Conservation (phyloP, 495 filamentous ascomycete species). For the Aspergillus ellipticus region DNA sequence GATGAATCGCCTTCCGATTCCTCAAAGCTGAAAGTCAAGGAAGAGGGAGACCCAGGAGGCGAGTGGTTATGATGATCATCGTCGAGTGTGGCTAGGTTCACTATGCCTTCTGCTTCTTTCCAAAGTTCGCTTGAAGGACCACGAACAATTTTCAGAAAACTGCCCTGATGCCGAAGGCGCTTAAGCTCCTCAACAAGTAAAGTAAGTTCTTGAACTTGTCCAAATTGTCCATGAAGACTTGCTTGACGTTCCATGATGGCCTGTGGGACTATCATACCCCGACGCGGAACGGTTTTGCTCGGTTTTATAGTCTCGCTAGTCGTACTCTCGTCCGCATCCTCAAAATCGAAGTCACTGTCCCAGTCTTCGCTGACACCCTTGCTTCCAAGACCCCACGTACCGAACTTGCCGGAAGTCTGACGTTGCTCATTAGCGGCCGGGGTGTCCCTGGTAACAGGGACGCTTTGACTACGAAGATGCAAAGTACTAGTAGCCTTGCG, state of each 20-base stretch:
- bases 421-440: conserved; percentile 47
- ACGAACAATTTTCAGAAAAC: conserved; percentile 59
- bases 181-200: conserved; percentile 78
- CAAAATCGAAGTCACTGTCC: conserved; percentile 82
- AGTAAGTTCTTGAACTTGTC: conserved; percentile 80
- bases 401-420: conserved; percentile 72
- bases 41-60: conserved; percentile 48
- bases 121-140: conserved; percentile 64
- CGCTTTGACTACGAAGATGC: conserved; percentile 91
- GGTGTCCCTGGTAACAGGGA: conserved; percentile 75
- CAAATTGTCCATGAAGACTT: conserved; percentile 79
- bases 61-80: conserved; percentile 60
- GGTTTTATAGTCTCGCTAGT: conserved; percentile 25
- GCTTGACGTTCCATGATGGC: conserved; percentile 83
- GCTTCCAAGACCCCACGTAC: conserved; percentile 80
- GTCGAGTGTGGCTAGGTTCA: conserved; percentile 78
- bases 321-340: conserved; percentile 43
- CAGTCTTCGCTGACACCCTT: conserved; percentile 81
- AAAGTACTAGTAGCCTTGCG: conserved; percentile 72
- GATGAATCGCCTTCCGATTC: conserved; percentile 59
- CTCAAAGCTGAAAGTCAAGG: conserved; percentile 52
- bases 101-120: conserved; percentile 85
- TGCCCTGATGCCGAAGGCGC: conserved; percentile 59
- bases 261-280: conserved; percentile 69
- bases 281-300: conserved; percentile 22